Evolutionary conservation across 2,329 filamentous ascomycete genomes (phyloP), one percentile per base, ranked within the genome.

Genomic region (Cladophialophora yegresii): DNA sequence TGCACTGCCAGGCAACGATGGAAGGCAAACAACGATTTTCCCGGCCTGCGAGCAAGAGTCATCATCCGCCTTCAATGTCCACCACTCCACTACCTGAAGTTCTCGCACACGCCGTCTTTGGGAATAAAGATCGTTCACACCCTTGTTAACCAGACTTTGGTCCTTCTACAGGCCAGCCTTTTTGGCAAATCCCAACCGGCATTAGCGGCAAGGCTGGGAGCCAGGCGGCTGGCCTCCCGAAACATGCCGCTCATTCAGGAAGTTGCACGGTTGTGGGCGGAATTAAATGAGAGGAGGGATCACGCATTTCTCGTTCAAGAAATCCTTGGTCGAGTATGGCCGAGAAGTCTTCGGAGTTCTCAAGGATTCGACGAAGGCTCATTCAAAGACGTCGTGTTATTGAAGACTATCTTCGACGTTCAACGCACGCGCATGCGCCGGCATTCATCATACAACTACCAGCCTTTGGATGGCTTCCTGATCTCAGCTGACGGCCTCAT

Each of bases 361-460:
- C 55, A 28, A 30, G 12, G 32, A 22, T 7, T 58, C 36, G 55
- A 58, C 23, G 55, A 58, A 22, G 40, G n/a, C 36, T 58, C 28
- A 40, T 9, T 58, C 6, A 58, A 49, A 30, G 55, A 58, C 26
- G 32, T 58, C 2, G 36, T 58, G 7, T n/a, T 58, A 20, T 32
- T 58, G 23, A 58, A 30, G 12, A 58, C 55, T 13, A 58, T 58
- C 40, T 33, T 58, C 28, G 55, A 49, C 40, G 20, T 58, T 43
- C 55, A 58, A 47, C 55, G 55, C 40, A 49, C 55, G 20, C 40
- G 40, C 55, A 49, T 58, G 8, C 55, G 55, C 8, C 49, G 20
- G 16, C 2, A 45, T 13, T 40, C 36, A 8, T 43, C 55, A 22
- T n/a, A 28, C 23, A 22, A n/a, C 16, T 49, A n/a, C 23, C 12